phyloP scores from a whole-genome alignment of 2,329 filamentous ascomycete genomes.

The Verticillium longisporum region DNA sequence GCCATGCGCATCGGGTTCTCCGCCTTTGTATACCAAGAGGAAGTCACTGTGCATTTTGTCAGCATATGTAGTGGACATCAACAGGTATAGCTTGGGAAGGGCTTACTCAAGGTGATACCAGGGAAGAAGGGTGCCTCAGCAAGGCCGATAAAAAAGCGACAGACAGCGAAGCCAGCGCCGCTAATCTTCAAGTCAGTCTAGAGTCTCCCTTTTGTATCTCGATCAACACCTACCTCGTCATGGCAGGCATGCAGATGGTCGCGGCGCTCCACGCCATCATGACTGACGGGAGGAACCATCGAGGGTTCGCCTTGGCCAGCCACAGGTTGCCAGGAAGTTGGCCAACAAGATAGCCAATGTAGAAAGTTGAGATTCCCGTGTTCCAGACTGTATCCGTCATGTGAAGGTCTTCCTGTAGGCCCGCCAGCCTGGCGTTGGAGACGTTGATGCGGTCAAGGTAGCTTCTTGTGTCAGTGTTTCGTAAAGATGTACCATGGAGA shows the following conservation, averaged over 20 bases:
- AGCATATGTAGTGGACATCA: background rate
- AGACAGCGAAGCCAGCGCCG: constrained; percentile 15
- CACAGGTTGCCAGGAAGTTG: constrained; percentile 37
- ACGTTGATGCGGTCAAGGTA: constrained; percentile 46
- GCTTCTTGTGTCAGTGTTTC: constrained; percentile 18
- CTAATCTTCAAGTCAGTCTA: constrained; percentile 2
- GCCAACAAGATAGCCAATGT: constrained; percentile 35
- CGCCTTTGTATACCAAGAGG: constrained; percentile 36
- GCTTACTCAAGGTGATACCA: constrained; percentile 32
- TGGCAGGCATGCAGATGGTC: constrained; percentile 32
- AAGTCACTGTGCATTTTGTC: constrained; percentile 18
- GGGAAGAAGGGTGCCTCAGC: constrained; percentile 34
- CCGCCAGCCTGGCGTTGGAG: constrained; percentile 31
- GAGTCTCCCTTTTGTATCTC: background rate
- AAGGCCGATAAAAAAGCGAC: constrained; percentile 20
- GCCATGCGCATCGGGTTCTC: constrained; percentile 34
- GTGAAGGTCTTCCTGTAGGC: constrained; percentile 26
- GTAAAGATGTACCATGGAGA: background rate
- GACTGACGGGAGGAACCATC: constrained; percentile 27
- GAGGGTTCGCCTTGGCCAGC: constrained; percentile 28
- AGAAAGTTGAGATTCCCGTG: constrained; percentile 33
- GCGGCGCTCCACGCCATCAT: constrained; percentile 33
- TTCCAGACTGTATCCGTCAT: constrained; percentile 29
- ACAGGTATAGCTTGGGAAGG: background rate
- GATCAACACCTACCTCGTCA: constrained; percentile 18